These are phyloP conservation scores for Cinnamomum chago DNA, from an alignment of 164 flowering plant species.

Conservation along the genomic window DNA sequence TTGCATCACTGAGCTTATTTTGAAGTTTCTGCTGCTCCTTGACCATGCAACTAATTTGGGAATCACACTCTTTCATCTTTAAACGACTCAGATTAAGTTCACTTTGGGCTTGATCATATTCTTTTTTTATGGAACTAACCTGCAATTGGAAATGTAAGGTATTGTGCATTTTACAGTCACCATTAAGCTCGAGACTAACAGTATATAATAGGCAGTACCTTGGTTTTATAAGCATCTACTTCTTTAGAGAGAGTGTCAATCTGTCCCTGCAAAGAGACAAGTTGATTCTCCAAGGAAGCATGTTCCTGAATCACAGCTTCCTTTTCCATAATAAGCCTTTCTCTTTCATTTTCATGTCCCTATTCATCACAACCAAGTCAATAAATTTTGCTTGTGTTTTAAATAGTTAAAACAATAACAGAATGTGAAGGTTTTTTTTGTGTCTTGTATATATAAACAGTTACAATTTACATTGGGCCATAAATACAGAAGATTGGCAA, in stretches of 20 bases:
- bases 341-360: conserved; percentile 83
- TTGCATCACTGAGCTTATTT: conserved; percentile 59
- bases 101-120: conserved; percentile 54
- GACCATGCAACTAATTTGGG: conserved; percentile 59
- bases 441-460: too few relatives aligned
- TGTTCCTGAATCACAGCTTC: conserved; percentile 75
- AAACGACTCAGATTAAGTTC: conserved; percentile 52
- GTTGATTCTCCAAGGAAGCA: conserved; percentile 61
- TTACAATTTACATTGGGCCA: too few relatives aligned
- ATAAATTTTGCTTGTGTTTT: not conserved
- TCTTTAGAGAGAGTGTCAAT: conserved; percentile 49
- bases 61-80: conserved; percentile 89
- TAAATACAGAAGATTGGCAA: too few relatives aligned
- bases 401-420: too few relatives aligned
- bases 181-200: not conserved
- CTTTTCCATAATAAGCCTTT: conserved; percentile 86
- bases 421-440: too few relatives aligned
- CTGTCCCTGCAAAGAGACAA: conserved; percentile 45
- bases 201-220: conserved; percentile 34
- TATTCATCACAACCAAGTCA: conserved; percentile 19
- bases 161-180: not conserved
- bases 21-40: conserved; percentile 84
- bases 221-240: conserved; percentile 48
- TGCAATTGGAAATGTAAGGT: conserved; percentile 19
- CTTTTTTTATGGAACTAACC: conserved; percentile 50